Evolutionary conservation across 352 stramenopile genomes (phyloP).

Genomic region (Phytophthora kernoviae): DNA sequence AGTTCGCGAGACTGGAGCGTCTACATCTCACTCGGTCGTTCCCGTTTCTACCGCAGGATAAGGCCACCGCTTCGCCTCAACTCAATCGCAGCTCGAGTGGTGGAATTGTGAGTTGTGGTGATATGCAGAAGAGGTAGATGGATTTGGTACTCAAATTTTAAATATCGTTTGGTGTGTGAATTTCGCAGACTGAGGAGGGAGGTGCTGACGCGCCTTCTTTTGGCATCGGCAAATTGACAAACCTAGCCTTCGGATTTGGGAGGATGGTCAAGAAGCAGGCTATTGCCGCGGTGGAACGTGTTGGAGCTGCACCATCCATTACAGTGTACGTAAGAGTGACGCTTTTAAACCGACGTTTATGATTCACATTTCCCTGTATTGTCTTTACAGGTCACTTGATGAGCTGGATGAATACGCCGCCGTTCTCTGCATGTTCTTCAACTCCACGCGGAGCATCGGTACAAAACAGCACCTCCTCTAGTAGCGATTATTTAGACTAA

Average conservation of each 20-base stretch:
- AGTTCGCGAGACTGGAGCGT: slow-evolving; percentile 49
- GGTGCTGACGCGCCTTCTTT: slow-evolving; percentile 13
- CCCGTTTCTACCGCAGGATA: slow-evolving; percentile 54
- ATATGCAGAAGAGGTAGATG: neutral
- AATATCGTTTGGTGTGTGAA: neutral
- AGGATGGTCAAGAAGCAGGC: slow-evolving; percentile 88
- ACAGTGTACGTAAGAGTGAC: slow-evolving; percentile 40
- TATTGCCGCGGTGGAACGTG: slow-evolving; percentile 79
- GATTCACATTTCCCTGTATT: neutral
- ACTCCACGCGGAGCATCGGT: slow-evolving; percentile 74
- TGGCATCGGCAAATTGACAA: slow-evolving; percentile 75
- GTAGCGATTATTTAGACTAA: neutral
- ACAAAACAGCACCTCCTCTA: neutral
- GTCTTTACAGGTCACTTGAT: slow-evolving; percentile 41
- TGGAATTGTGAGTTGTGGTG: slow-evolving; percentile 16
- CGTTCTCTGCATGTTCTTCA: slow-evolving; percentile 75
- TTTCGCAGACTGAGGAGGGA: slow-evolving; percentile 24
- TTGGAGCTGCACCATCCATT: slow-evolving; percentile 59
- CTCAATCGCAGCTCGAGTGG: slow-evolving; percentile 19
- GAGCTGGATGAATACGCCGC: slow-evolving; percentile 78
- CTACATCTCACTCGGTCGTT: slow-evolving; percentile 62
- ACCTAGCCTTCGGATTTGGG: slow-evolving; percentile 80
- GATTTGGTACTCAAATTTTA: neutral
- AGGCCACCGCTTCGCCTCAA: slow-evolving; percentile 8
- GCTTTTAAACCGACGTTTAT: neutral